These are phyloP conservation scores for Leccinum imitatum DNA, from an alignment of 768 basidiomycete species.

Conservation along the genomic window DNA sequence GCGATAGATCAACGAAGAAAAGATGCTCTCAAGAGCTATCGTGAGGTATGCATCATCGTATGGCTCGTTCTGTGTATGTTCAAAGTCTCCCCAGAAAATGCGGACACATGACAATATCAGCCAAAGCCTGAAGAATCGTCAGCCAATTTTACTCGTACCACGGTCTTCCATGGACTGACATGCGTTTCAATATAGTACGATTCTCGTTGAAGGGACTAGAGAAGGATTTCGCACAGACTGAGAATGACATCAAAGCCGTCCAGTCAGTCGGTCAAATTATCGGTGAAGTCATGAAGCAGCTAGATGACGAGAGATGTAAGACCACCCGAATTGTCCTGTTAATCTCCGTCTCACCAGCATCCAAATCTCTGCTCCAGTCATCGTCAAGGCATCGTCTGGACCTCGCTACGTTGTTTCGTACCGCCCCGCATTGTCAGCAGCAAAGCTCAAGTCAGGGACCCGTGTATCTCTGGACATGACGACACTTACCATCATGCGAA, in stretches of 20 bases:
- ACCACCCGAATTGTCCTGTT: conserved; percentile 7
- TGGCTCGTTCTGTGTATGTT: not conserved
- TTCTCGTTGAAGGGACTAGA: conserved; percentile 89
- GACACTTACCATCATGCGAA: conserved; percentile 97
- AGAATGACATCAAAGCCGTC: conserved; percentile 98
- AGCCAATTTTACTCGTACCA: conserved; percentile 31
- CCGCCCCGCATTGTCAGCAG: conserved; percentile 86
- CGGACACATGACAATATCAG: conserved; percentile 84
- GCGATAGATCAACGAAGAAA: conserved; percentile 68
- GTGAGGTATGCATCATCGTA: conserved; percentile 51
- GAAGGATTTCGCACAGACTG: conserved; percentile 89
- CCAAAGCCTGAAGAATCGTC: conserved; percentile 87
- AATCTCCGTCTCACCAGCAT: not conserved
- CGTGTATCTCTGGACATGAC: conserved; percentile 99
- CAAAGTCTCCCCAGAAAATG: conserved; percentile 74
- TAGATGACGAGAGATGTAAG: conserved; percentile 96
- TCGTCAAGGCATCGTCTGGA: conserved; percentile 97
- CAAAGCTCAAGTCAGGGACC: conserved; percentile 89
- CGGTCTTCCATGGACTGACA: not conserved
- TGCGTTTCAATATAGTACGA: conserved; percentile 57
- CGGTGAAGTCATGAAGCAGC: conserved; percentile 97
- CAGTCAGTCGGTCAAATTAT: conserved; percentile 99
- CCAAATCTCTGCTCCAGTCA: conserved; percentile 52
- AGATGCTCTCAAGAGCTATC: conserved; percentile 74
- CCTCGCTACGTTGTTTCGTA: conserved; percentile 99